phyloP scores from a whole-genome alignment of 306 rosid genomes.

The Potentilla sterilis region DNA sequence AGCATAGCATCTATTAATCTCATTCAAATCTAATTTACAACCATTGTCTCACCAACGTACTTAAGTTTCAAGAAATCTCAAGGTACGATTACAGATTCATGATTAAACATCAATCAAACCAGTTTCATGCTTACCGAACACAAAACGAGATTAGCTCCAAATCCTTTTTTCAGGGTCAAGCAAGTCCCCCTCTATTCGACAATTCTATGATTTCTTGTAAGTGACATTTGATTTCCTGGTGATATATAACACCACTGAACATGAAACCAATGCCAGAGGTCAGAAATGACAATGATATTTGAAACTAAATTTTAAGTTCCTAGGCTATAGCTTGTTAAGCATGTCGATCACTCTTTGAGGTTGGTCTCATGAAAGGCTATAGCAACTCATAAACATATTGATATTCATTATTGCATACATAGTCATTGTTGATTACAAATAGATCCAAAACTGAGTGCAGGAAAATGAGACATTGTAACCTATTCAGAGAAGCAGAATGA shows the following conservation, averaged over 20 bases:
- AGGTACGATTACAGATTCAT: too few relatives aligned
- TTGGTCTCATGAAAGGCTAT: conserved; percentile 14
- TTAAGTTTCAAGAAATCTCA: too few relatives aligned
- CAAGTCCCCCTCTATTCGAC: too few relatives aligned
- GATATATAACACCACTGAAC: background rate
- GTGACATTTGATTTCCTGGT: background rate
- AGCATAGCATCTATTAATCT: too few relatives aligned
- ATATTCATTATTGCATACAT: background rate
- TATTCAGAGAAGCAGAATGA: conserved; percentile 70
- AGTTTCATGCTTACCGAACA: too few relatives aligned
- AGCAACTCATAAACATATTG: background rate
- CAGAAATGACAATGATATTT: conserved; percentile 7
- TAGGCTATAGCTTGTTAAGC: conserved; percentile 8
- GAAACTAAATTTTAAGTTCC: conserved; percentile 1
- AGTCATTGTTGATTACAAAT: conserved; percentile 17
- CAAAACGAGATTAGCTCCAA: too few relatives aligned
- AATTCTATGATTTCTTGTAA: too few relatives aligned
- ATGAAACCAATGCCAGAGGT: conserved; percentile 16
- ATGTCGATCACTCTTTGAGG: conserved; percentile 13
- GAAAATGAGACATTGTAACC: conserved; percentile 76
- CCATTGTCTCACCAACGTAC: too few relatives aligned
- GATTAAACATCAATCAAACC: too few relatives aligned
- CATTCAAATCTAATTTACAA: too few relatives aligned
- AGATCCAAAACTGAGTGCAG: conserved; percentile 47
- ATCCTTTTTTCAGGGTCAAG: too few relatives aligned